Percentiles rank a stretch among this genome's conserved stretches.
Conservation (phyloP, 306 rosid genomes). For the Canavalia gladiata region DNA sequence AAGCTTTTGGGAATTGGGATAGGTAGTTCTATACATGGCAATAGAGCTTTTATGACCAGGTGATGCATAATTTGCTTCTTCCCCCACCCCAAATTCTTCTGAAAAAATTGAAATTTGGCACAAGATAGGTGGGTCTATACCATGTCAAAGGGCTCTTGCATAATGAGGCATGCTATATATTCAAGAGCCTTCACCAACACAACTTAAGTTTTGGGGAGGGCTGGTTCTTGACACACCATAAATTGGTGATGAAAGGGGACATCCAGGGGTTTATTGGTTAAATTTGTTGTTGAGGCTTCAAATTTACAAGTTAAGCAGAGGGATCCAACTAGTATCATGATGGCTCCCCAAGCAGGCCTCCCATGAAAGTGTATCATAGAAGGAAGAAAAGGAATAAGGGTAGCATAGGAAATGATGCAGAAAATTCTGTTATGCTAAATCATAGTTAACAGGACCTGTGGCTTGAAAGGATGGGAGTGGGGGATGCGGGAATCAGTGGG, state of each 20-base stretch:
- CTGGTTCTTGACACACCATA: constrained; percentile 1
- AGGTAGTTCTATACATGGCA: constrained; percentile 11
- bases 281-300: constrained; percentile 11
- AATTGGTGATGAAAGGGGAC: constrained; percentile 2
- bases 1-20: constrained; percentile 24
- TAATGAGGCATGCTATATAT: background rate
- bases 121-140: background rate
- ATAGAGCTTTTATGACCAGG: constrained; percentile 5
- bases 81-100: background rate
- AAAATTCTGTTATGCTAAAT: no score
- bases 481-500: no score
- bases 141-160: background rate
- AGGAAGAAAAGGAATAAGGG: no score
- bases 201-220: background rate
- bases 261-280: background rate
- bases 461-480: no score
- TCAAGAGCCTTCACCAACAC: constrained; percentile 27
- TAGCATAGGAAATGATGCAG: no score
- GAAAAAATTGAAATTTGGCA: background rate
- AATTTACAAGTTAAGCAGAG: constrained; percentile 17
- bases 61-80: background rate
- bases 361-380: no score
- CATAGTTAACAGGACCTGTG: no score
- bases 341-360: no score
- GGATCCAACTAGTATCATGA: background rate